Percentiles rank a stretch among this genome's conserved stretches.
These are phyloP conservation scores for Caryopteris hybrid DNA, from an alignment of 305 asterid species.

Conservation along the genomic window DNA sequence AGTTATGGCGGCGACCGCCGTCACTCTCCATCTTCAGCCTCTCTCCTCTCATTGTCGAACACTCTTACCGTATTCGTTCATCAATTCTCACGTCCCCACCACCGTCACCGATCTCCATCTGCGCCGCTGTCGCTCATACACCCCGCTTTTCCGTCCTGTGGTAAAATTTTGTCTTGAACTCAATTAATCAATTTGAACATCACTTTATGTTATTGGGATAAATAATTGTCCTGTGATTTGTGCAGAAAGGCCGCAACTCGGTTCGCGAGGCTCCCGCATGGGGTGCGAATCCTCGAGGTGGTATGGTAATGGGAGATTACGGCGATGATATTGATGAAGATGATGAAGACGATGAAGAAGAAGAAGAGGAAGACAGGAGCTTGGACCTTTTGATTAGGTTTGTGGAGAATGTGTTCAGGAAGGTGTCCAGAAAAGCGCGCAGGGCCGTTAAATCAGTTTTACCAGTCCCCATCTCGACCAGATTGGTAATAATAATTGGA, in stretches of 20 bases:
- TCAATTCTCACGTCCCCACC: constrained; percentile 12
- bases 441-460: constrained; percentile 82
- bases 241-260: constrained; percentile 21
- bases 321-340: constrained; percentile 45
- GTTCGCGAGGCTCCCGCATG: constrained; percentile 20
- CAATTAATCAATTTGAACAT: background rate
- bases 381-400: constrained; percentile 83
- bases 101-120: constrained; percentile 10
- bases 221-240: constrained; percentile 5
- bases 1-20: constrained; percentile 44
- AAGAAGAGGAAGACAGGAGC: constrained; percentile 80
- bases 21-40: constrained; percentile 22
- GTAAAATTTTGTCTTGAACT: background rate
- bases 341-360: constrained; percentile 65
- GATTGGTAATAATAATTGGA: constrained; percentile 43
- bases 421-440: constrained; percentile 78
- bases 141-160: constrained; percentile 19
- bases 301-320: constrained; percentile 47
- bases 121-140: constrained; percentile 18
- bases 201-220: background rate
- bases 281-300: constrained; percentile 35
- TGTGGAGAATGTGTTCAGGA: constrained; percentile 73
- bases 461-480: constrained; percentile 69
- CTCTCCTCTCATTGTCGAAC: constrained; percentile 9
- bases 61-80: background rate